These are phyloP conservation scores for Colletotrichum sp. DNA, from an alignment of 2,329 filamentous ascomycete species.

Conservation along the genomic window DNA sequence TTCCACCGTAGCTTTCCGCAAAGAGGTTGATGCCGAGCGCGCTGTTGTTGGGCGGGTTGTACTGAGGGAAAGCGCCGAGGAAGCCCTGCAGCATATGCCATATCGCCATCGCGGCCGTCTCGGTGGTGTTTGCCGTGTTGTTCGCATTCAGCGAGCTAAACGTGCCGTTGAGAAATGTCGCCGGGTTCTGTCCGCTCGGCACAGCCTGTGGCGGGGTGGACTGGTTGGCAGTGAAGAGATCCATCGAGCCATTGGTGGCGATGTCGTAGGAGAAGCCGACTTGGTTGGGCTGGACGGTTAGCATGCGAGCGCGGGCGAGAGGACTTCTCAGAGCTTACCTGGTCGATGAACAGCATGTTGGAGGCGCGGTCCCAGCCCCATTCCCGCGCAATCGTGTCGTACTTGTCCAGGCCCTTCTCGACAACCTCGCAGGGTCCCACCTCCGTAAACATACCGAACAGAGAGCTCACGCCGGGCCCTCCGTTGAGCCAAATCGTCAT, in stretches of 20 bases:
- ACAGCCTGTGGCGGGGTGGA: constrained; percentile 35
- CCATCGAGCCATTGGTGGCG: constrained; percentile 63
- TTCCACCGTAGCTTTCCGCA: constrained; percentile 73
- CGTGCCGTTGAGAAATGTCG: constrained; percentile 64
- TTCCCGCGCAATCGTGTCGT: constrained; percentile 60
- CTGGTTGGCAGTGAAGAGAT: constrained; percentile 46
- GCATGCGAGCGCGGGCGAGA: constrained; percentile 28
- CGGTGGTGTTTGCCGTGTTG: constrained; percentile 60
- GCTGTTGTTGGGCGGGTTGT: constrained; percentile 54
- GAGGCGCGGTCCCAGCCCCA: constrained; percentile 69
- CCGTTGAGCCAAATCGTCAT: constrained; percentile 71
- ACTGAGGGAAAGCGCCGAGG: constrained; percentile 62
- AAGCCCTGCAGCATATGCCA: constrained; percentile 72
- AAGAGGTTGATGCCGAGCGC: constrained; percentile 68
- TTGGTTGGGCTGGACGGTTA: constrained; percentile 64
- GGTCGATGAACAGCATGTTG: constrained; percentile 63
- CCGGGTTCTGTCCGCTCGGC: constrained; percentile 24
- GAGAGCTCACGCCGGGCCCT: constrained; percentile 68
- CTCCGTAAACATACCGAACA: constrained; percentile 68
- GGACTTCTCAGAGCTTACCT: too few relatives aligned
- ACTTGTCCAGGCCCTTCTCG: constrained; percentile 49
- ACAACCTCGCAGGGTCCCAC: constrained; percentile 60
- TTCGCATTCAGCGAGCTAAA: constrained; percentile 60
- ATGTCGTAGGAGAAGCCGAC: constrained; percentile 73
- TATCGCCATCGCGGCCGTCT: constrained; percentile 60